Percentiles rank a stretch among this genome's conserved stretches.
These are phyloP conservation scores for Heliosperma pusillum DNA, from an alignment of 148 eudicot species.

Conservation along the genomic window DNA sequence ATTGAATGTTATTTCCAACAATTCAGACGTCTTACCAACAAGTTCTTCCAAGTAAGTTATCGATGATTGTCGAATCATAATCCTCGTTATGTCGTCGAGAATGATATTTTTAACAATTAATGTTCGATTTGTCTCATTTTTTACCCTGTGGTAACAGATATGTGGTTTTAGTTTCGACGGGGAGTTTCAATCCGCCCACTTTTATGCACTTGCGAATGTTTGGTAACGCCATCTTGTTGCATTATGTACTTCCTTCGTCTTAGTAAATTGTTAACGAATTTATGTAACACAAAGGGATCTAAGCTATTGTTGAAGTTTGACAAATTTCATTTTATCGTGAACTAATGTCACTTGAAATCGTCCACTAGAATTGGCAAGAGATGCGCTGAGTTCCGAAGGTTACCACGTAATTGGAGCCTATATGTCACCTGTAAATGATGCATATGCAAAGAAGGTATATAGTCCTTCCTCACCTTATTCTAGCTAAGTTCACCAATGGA, in stretches of 20 bases:
- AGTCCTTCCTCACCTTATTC: constrained; percentile 5
- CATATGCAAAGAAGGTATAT: constrained; percentile 74
- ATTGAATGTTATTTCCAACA: constrained; percentile 18
- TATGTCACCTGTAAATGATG: constrained; percentile 93
- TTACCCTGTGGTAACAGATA: constrained; percentile 31
- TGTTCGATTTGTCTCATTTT: not conserved
- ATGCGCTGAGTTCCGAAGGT: constrained; percentile 69
- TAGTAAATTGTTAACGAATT: not conserved
- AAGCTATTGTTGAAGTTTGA: not conserved
- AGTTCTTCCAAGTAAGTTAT: not conserved
- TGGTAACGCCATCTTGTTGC: constrained; percentile 43
- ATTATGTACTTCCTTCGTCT: not conserved
- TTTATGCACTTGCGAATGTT: constrained; percentile 90
- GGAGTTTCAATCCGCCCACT: constrained; percentile 96
- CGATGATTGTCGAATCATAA: too few relatives aligned
- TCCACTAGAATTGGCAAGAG: constrained; percentile 79
- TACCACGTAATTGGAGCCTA: constrained; percentile 85
- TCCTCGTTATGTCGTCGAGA: too few relatives aligned
- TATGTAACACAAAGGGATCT: not conserved
- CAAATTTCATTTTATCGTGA: not conserved
- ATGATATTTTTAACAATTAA: too few relatives aligned
- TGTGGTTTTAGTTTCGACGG: constrained; percentile 71
- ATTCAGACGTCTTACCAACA: constrained; percentile 4
- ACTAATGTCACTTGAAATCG: constrained; percentile 15
- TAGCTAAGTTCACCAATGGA: not conserved